Evolutionary conservation across 164 flowering plant genomes (phyloP), one percentile per base, ranked within the genome.

Genomic region (Sextonia rubra): DNA sequence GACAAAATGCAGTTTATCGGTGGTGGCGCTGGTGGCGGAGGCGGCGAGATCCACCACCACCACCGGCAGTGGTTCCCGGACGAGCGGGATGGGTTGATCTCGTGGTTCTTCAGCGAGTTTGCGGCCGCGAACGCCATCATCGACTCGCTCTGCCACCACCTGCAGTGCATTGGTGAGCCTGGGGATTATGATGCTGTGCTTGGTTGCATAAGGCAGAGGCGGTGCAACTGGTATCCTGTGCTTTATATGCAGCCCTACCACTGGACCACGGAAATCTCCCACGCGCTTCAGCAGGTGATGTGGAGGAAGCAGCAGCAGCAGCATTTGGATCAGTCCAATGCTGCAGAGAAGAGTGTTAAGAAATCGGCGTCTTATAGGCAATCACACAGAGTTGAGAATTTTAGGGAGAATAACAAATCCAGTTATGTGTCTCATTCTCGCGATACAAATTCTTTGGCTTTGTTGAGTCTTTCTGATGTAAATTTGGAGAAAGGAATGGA

Each of bases 71-170:
- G 93, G 93, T 80, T 84, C 64, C 80, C 80, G 2, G 95, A 90
- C 55, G 96, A 91, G 87, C 83, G 96, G 17, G 97, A 92, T 24
- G 86, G 91, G 58, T 86, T 88, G 61, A 85, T 92, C 69, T 75
- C 83, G 47, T 92, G 98, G 98, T 73, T 92, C 48, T 77, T 93
- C 7, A 83, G 90, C 3, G 98, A 92, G 76, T 92, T 91, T 23
- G 96, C 98, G 0, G 98, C 98, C 2, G 90, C 98, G 3, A 92
- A 92, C 66, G 98, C 97, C 18, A 92, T 92, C 0, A 86, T 92
- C 1, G 98, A 92, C 74, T 75, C 86, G 0, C 79, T 91, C 11
- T 88, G 91, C 71, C 86, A 91, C 23, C 98, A 92, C 77, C 68
- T 92, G 74, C 78, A 82, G 48, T 62, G 73, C 0, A 73, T 84